Evolutionary conservation across 495 filamentous ascomycete genomes (phyloP), one percentile per base, ranked within the genome.

Genomic region (Talaromyces thailandensis): DNA sequence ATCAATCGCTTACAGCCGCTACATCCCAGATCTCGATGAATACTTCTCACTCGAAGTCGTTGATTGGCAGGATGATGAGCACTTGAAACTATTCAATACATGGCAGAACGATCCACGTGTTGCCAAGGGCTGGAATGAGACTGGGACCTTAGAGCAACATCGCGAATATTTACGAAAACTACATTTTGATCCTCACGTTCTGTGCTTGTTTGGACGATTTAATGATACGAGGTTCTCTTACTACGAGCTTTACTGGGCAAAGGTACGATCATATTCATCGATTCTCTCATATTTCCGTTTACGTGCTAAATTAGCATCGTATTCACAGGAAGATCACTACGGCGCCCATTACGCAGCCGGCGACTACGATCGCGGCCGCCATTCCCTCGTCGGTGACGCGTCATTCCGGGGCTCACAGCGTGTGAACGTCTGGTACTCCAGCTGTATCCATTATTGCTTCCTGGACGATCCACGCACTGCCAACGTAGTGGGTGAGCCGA

Each of bases 81-180:
- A 89, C 62, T 68, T 88, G 58, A 69, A 73, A 32, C 74, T 87
- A 6, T 89, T 89, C 73, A 80, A 89, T 69, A 75, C 64, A 24
- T 89, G 86, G 86, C 85, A 88, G 69, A 89, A 88, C 69, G 86
- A 89, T 67, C 85, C 86, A 26, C 82, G 86, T 32, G 86, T 89
- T 4, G 85, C 85, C 11, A 79, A 83, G 67, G 86, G 86, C 6
- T 89, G 86, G 86, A 85, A 87, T 62, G 82, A 85, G 72, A 84
- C 82, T 8, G 86, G 86, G 21, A 83, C 84, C 7, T 70, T 86
- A 14, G 83, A 86, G 9, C 78, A 88, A 67, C 86, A 88, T 66
- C 72, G 79, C 65, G 78, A 81, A 67, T 89, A 89, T 67, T 73
- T 89, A 18, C 73, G 78, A 12, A 75, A 76, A 48, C 74, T 84